A percentile compares a stretch with the other conserved stretches of the same genome.
phyloP scores from a whole-genome alignment of 305 asterid species.

The Galium porrigens region DNA sequence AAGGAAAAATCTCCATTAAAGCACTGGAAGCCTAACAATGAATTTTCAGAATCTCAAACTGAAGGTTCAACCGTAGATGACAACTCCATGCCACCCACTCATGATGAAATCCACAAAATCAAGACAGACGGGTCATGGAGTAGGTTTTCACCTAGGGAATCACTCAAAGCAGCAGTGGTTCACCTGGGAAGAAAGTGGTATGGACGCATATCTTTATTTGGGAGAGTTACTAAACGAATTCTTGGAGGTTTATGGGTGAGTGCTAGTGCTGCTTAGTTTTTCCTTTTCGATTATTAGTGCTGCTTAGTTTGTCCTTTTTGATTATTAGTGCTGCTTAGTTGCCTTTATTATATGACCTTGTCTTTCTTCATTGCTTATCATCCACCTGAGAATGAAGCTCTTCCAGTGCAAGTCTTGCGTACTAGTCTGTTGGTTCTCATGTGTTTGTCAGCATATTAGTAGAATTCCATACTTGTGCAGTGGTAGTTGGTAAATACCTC shows the following conservation, averaged over 20 bases:
- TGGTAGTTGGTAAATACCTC: not conserved
- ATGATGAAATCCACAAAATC: constrained; percentile 31
- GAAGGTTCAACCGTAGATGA: constrained; percentile 33
- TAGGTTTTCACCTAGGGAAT: constrained; percentile 70
- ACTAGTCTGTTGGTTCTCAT: not conserved
- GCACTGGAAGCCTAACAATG: constrained; percentile 38
- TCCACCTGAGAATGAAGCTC: not conserved
- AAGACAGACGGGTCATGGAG: constrained; percentile 41
- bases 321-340: too few relatives aligned
- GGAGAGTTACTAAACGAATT: constrained; percentile 58
- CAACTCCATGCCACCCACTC: constrained; percentile 27
- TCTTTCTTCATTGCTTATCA: not conserved
- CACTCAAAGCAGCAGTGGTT: constrained; percentile 59
- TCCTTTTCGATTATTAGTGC: too few relatives aligned
- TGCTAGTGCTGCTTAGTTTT: not conserved
- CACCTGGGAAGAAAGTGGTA: constrained; percentile 73
- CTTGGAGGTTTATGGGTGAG: constrained; percentile 95
- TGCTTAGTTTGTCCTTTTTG: not conserved
- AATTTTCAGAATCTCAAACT: constrained; percentile 40
- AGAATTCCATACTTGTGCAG: not conserved
- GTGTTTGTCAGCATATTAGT: constrained; percentile 2
- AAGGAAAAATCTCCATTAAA: constrained; percentile 32
- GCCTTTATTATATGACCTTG: not conserved
- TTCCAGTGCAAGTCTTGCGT: not conserved
- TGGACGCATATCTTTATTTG: constrained; percentile 60